Conservation (phyloP, 768 basidiomycete genomes). For the Crucibulum laeve region DNA sequence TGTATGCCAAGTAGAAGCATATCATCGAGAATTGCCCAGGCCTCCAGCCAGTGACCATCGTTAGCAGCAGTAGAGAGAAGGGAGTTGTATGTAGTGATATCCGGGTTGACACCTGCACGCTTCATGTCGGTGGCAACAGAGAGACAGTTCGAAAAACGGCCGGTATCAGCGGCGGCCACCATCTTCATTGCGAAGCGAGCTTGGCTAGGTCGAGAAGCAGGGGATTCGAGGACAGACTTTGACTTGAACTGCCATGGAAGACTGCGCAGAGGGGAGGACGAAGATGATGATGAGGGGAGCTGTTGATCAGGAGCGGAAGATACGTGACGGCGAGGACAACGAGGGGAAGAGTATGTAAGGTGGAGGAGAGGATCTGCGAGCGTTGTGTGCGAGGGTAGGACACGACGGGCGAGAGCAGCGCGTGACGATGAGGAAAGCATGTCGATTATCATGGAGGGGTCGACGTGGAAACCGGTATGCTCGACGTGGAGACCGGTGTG, state of each 20-base stretch:
- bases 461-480: no score
- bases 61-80: slow-evolving; percentile 47
- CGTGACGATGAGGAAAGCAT: no score
- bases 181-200: slow-evolving; percentile 18
- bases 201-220: background rate
- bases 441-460: no score
- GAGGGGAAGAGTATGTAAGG: no score
- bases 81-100: slow-evolving; percentile 50
- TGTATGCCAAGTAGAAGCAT: slow-evolving; percentile 49
- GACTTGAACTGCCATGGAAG: slow-evolving; percentile 5
- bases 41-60: slow-evolving; percentile 41
- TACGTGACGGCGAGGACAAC: no score
- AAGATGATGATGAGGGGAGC: no score
- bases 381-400: no score
- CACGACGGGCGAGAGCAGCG: no score
- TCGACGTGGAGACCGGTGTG: no score
- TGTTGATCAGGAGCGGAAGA: no score
- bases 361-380: no score
- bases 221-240: slow-evolving; percentile 4
- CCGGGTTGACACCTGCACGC: slow-evolving; percentile 42
- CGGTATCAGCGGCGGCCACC: slow-evolving; percentile 28
- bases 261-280: no score
- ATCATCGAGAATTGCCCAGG: slow-evolving; percentile 66
- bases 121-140: slow-evolving; percentile 56
- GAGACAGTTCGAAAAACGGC: slow-evolving; percentile 36